These are phyloP conservation scores for Ciborinia camelliae DNA, from an alignment of 2,329 filamentous ascomycete species.

Conservation along the genomic window DNA sequence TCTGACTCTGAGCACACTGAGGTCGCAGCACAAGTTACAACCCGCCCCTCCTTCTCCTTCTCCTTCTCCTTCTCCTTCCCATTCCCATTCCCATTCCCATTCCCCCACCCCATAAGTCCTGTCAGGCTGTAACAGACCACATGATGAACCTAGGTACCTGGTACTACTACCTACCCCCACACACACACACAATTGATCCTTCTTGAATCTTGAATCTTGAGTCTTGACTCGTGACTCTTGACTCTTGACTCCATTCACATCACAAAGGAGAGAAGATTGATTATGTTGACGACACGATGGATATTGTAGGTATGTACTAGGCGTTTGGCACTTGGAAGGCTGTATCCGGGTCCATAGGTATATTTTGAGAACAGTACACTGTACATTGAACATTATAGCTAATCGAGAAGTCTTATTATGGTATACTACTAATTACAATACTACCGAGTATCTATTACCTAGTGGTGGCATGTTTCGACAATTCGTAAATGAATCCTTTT, in stretches of 20 bases:
- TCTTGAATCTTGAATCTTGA: too few relatives aligned
- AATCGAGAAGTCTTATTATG: not conserved
- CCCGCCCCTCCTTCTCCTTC: too few relatives aligned
- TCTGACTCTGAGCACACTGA: not conserved
- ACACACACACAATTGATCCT: not conserved
- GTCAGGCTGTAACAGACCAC: conserved; percentile 8
- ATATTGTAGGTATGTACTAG: not conserved
- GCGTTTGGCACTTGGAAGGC: too few relatives aligned
- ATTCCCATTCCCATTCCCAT: too few relatives aligned
- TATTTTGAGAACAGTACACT: too few relatives aligned
- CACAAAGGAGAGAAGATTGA: not conserved
- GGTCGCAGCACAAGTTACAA: not conserved
- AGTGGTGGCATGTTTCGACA: conserved; percentile 14
- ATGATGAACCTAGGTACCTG: conserved; percentile 2
- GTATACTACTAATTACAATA: too few relatives aligned
- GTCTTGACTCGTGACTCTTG: too few relatives aligned
- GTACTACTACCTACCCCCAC: not conserved
- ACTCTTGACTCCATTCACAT: not conserved
- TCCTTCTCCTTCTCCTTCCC: too few relatives aligned
- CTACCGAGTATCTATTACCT: too few relatives aligned
- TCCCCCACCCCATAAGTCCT: not conserved
- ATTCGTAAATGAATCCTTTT: conserved; percentile 2
- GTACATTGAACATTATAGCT: not conserved
- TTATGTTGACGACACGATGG: not conserved
- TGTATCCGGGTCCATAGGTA: not conserved